Evolutionary conservation across 2,329 filamentous ascomycete genomes (phyloP), one percentile per base, ranked within the genome.

Genomic region (Aspergillaceae sp.): DNA sequence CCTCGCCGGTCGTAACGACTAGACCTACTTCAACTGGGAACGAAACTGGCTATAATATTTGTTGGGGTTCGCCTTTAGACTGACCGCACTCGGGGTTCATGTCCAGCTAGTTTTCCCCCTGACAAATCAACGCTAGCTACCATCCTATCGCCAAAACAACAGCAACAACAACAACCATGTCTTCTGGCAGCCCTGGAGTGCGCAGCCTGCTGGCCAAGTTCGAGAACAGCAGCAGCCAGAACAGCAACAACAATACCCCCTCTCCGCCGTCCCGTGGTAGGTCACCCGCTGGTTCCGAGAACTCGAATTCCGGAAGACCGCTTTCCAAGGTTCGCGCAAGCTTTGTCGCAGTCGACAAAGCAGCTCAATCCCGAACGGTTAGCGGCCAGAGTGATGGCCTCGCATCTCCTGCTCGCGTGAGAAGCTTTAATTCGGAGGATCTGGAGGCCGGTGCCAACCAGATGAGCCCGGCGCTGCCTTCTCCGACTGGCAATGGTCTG

Each of bases 171-270:
- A 27, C 47, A 44, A 43, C 47, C 45, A 56, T 56, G 52, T 43
- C 49, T 6, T 32, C 30, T 9, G 30, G 30, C 35, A 56, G 62
- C 42, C 61, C 60, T 28, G 81, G 78, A 60, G 83, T 87, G 60
- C 83, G 76, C 70, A 86, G 86, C 70, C 79, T 90, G 54, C 76
- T 84, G 58, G 86, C 86, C 60, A 87, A 86, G 77, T 89, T 89
- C 65, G 86, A 89, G 74, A 86, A 80, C 67, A 79, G 76, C 63
- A 77, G 30, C 30, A 32, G 8, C 30, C 30, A 80, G 56, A 72
- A 73, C 51, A 79, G 54, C 42, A 58, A 80, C 55, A 72, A 27
- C 36, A 80, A 54, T 40, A 57, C 80, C 55, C 72, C 74, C 48
- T 83, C 78, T 57, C 77, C 81, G 53, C 80, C 82, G 10, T 83